Evolutionary conservation across 2,329 filamentous ascomycete species (phyloP).

Genomic region (Pseudogymnoascus sp.): DNA sequence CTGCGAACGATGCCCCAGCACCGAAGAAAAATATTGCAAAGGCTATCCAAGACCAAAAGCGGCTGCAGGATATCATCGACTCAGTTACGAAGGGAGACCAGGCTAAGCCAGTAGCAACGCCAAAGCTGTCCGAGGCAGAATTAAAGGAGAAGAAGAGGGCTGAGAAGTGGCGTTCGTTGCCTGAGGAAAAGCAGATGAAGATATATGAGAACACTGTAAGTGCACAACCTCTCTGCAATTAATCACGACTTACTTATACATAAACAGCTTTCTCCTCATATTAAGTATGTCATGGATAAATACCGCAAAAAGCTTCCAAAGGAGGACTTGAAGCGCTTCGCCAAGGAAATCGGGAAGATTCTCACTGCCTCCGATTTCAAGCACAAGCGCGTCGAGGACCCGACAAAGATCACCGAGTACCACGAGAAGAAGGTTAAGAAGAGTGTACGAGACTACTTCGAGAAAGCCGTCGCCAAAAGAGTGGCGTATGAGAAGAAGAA

Average conservation of each 20-base stretch:
- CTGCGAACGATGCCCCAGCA: conserved; percentile 48
- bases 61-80: conserved; percentile 71
- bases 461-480: conserved; percentile 76
- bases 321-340: conserved; percentile 60
- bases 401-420: conserved; percentile 66
- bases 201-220: conserved; percentile 88
- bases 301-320: conserved; percentile 81
- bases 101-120: conserved; percentile 23
- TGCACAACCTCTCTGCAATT: conserved; percentile 15
- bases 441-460: conserved; percentile 77
- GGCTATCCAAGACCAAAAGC: conserved; percentile 45
- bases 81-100: conserved; percentile 66
- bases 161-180: conserved; percentile 63
- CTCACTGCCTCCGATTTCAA: conserved; percentile 89
- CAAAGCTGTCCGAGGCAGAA: conserved; percentile 35
- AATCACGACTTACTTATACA: conserved; percentile 16
- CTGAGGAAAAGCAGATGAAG: conserved; percentile 85
- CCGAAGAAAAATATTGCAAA: conserved; percentile 48
- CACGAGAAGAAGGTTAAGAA: conserved; percentile 76
- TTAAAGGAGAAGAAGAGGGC: conserved; percentile 49
- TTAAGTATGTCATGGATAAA: conserved; percentile 79
- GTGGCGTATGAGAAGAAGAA: conserved; percentile 59
- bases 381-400: conserved; percentile 76
- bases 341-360: conserved; percentile 71
- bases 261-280: conserved; percentile 67